Base-by-base conservation (phyloP, 371 early-diverging fungal species). In the Haplosporangium sp. region DNA sequence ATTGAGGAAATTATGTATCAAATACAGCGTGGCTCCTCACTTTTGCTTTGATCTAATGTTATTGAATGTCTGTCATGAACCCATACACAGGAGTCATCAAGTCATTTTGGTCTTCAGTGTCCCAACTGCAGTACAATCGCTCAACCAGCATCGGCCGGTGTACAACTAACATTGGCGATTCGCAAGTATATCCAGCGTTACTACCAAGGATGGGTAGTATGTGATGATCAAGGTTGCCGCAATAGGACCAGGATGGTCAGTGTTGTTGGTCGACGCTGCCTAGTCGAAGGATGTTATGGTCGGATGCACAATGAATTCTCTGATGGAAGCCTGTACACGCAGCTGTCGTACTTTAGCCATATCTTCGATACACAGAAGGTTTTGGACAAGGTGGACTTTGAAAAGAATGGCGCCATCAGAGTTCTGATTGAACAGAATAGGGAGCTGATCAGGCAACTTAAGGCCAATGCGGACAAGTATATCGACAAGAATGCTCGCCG, bases 211-310 rank as follows among this genome's bases (percentile, higher is more conserved):
- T 90, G 88, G 88, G 71, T 91, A 20, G 73, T 90, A 16, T 97
- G 97, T 77, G 94, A 95, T 70, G 95, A 96, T 62, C 80, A 83
- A 20, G 80, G 86, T 10, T 95, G 95, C 74, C 69, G 64, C 18
- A 81, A 83, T 36, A 76, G 87, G 21, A 91, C 95, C 14, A 84
- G 91, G 16, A 82, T 84, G 69, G 75, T 93, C 60, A 87, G 93
- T 20, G 96, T 95, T 6, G 86, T 89, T 59, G 95, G 93, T 0
- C 82, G 87, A 18, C 83, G 90, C 37, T 96, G 96, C 73, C 69
- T 89, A 16, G 69, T 81, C 8, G 83, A 86, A 1, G 85, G 86
- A 7, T 96, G 97, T 77, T 81, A 81, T 7, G 96, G 97, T 1
- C 74, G 59, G 1, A 84, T 95, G 86, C 68, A 67, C 16, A 83